Evolutionary conservation across 306 rosid species (phyloP).

Genomic region (Lagenaria siceraria): DNA sequence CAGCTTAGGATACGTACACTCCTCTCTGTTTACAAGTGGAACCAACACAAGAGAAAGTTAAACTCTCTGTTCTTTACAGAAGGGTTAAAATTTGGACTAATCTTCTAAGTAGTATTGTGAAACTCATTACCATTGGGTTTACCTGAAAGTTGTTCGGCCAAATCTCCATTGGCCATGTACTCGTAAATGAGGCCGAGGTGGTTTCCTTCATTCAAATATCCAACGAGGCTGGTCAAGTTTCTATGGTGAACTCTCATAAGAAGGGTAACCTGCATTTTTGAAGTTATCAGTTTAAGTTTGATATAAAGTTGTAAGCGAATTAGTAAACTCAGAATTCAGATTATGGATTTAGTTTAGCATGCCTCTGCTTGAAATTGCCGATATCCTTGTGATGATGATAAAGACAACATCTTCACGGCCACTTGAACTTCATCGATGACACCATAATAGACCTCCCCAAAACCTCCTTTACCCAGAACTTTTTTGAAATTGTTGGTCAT

Average conservation of each 20-base stretch:
- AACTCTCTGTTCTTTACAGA: neutral
- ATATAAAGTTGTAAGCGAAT: neutral
- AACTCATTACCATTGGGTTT: neutral
- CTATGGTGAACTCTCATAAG: constrained; percentile 25
- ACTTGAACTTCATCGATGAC: constrained; percentile 26
- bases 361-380: constrained; percentile 43
- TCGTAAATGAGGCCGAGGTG: constrained; percentile 18
- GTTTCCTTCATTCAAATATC: constrained; percentile 19
- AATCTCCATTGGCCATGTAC: constrained; percentile 23
- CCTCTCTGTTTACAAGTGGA: neutral
- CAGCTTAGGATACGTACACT: constrained; percentile 12
- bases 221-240: constrained; percentile 24
- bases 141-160: constrained; percentile 10
- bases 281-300: neutral
- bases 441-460: constrained; percentile 44
- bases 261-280: constrained; percentile 20
- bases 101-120: neutral
- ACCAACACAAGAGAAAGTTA: neutral
- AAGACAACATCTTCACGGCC: constrained; percentile 40
- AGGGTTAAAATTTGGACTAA: neutral
- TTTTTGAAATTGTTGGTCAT: constrained; percentile 31
- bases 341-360: neutral
- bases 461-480: constrained; percentile 46
- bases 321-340: neutral
- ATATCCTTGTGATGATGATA: constrained; percentile 18